Base-by-base conservation (phyloP, 768 basidiomycete genomes). In the Suillus ampliporus region DNA sequence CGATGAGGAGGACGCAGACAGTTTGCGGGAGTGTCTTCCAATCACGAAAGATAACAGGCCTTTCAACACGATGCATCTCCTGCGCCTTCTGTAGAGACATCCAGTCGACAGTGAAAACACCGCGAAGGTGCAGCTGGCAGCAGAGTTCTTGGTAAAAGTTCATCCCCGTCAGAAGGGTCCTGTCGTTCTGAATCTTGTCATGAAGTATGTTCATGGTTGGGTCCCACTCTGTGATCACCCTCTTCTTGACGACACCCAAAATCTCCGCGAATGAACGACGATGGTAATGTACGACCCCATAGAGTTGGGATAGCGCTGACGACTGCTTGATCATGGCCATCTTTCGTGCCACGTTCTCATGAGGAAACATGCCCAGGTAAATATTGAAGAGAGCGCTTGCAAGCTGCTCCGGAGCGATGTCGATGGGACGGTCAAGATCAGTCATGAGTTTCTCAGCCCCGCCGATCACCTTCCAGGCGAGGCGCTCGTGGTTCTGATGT, bases 221-320 rank as follows among this genome's bases (percentile, higher is more conserved):
- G 0, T 31, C 56, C 88, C 88, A 89, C 48, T 81, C 72, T 3
- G 73, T 67, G n/a, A 64, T 61, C 6, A 80, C 69, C 44, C 75
- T 71, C 21, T 68, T 71, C 61, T 78, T 79, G 38, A 85, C 72
- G 17, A 79, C 65, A 17, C 68, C 68, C 13, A 89, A 71, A 44
- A 89, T 70, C 3, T 76, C 64, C 1, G 75, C 84, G 57, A 87
- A 86, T 40, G 78, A 81, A 41, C 74, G 74, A 11, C 87, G 80
- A 11, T 71, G 78, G 65, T 88, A 87, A 62, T 83, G 83, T 19
- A 79, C 35, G 35, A 76, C 61, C 40, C 61, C 67, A 11, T 69
- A 66, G 11, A 60, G 61, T 1, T 38, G 44, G 17, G 67, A 0
- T 10, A 56, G 60, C 19, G 19, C 35, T 13, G 28, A 1, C 9